Evolutionary conservation across 2,329 filamentous ascomycete genomes (phyloP), one percentile per base, ranked within the genome.

Genomic region (Macrophomina phaseolina): DNA sequence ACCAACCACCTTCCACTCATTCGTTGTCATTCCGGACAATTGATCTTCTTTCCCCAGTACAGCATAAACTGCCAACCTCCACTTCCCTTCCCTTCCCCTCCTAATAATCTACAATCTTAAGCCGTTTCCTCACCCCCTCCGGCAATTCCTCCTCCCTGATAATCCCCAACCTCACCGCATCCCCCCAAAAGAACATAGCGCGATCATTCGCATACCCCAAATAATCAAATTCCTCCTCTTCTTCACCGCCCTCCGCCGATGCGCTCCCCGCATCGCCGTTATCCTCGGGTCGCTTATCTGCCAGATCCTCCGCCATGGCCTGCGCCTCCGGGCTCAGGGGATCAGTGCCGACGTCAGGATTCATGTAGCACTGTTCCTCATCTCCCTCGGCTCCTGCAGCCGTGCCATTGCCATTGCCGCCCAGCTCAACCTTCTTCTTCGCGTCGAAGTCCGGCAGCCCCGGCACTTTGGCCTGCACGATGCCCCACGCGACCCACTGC

Each of bases 401-500:
- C 48, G 48, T 9, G 45, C 32, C 52, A 30, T 4, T 34, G 30
- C 23, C 36, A 9, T 18, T 12, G 34, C 23, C 9, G 23, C 28
- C 45, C 11, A 45, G 8, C 16, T 45, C 68, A 32, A 67, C 52
- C 48, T 65, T 48, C 16, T 72, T 68, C 30, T 69, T 68, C 28
- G 70, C 68, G 14, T 79, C 80, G 42, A 83, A 82, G 16, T 81
- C 80, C 18, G 90, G 87, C 76, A 94, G 83, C 0, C 89, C 92
- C 0, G 92, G 89, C 1, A 97, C 85, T 76, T 95, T 94, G 56
- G 95, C 94, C 80, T 99, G 95, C 62, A 99, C 91, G 69, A 98
- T 92, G 30, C 95, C 95, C 95, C 95, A 99, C 1, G 93, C 92
- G 30, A 96, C 88, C 95, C 95, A 99, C 80, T 91, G 88, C 1